A percentile compares a stretch with the other conserved stretches of the same genome.
These are phyloP conservation scores for Candida schatavii DNA, from an alignment of 805 yeast species.

Conservation along the genomic window DNA sequence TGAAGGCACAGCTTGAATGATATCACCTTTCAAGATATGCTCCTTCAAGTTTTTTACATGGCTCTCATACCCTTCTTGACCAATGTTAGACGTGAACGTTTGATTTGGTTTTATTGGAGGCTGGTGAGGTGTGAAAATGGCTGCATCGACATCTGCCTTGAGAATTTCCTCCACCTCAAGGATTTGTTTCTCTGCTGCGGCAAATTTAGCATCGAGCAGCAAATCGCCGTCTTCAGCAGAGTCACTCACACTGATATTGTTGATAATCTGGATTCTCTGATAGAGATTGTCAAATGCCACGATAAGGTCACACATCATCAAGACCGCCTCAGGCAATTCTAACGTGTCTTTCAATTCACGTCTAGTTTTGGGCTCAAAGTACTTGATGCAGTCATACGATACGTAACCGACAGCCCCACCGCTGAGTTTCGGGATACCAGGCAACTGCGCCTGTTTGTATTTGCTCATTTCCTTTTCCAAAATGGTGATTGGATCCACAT, in stretches of 20 bases:
- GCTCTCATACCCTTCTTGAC: conserved; percentile 86
- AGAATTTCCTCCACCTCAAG: conserved; percentile 50
- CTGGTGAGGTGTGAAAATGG: conserved; percentile 64
- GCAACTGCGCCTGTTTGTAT: conserved; percentile 68
- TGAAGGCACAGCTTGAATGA: conserved; percentile 97
- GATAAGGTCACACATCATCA: conserved; percentile 88
- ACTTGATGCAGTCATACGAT: conserved; percentile 94
- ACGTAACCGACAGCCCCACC: conserved; percentile 98
- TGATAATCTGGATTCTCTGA: conserved; percentile 87
- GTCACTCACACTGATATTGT: conserved; percentile 58
- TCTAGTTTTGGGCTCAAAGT: conserved; percentile 90
- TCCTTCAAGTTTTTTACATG: conserved; percentile 74
- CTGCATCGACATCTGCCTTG: conserved; percentile 29
- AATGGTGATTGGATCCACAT: conserved; percentile 74
- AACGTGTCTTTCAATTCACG: conserved; percentile 74
- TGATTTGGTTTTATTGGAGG: conserved; percentile 66
- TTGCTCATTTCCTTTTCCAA: conserved; percentile 71
- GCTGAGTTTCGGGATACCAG: conserved; percentile 77
- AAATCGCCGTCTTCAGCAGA: conserved; percentile 21
- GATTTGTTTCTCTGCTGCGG: conserved; percentile 57
- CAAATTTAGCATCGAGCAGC: conserved; percentile 45
- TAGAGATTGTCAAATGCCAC: conserved; percentile 93
- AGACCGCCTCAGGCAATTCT: conserved; percentile 83
- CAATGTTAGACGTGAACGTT: conserved; percentile 81
- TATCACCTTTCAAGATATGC: conserved; percentile 88